Base-by-base conservation (phyloP, 495 filamentous ascomycete genomes). In the Penicillium turbatum region DNA sequence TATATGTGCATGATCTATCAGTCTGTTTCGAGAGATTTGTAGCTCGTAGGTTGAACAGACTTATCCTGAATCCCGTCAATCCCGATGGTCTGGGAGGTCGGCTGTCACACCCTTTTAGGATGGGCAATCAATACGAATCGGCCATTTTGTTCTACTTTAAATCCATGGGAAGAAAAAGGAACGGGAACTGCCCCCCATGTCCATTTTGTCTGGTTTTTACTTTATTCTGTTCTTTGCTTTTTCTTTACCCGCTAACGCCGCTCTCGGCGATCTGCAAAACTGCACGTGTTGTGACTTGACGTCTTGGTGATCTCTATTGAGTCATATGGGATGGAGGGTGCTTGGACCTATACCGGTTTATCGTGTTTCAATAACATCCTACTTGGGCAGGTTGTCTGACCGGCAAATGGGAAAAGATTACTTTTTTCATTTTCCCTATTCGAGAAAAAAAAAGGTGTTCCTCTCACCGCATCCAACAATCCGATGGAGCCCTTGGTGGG, bases 231-330 rank as follows among this genome's bases (percentile, higher is more conserved):
- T 48, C 35, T 55, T 54, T 42, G 10, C 32, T 55, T 48, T 36
- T 48, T 43, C 29, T 56, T n/a, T 24, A 24, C 30, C 16, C 17
- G 16, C 32, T 40, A 30, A 17, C 51, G 51, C 48, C 43, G 26
- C 41, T 45, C 30, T 51, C 35, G 31, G 48, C 55, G 65, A 72
- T 70, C 69, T 63, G 65, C 67, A 52, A 64, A 54, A 55, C 44
- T 39, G 55, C 65, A 70, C 66, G 63, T 66, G 66, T 64, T 48
- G 53, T 44, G 31, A 61, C 29, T 31, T 51, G 46, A 51, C 55
- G 35, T 26, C 38, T 37, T 45, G 42, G 10, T 46, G 36, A 32
- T 40, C 35, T 47, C 49, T 16, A 31, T 54, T 53, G 52, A 62
- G 48, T 59, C 52, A 59, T 41, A 51, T 6, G 7, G 16, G 27